A percentile compares a stretch with the other conserved stretches of the same genome.
Conservation (phyloP, 2,329 filamentous ascomycete genomes). For the Alternaria sp. region DNA sequence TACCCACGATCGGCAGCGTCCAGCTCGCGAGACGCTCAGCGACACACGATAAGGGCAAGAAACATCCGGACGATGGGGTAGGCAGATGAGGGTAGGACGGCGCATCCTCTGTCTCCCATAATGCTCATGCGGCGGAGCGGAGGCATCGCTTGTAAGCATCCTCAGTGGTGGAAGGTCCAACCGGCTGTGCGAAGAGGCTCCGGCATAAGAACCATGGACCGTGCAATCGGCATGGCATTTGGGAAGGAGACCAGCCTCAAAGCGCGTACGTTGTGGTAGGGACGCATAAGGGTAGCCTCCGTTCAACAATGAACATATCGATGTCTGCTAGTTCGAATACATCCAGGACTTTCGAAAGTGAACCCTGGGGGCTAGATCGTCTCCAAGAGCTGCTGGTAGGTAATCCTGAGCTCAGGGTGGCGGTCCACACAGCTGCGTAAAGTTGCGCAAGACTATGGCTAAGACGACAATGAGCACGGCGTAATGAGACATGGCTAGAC, state of each 20-base stretch:
- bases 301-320: neutral
- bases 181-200: neutral
- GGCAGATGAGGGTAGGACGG: neutral
- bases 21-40: neutral
- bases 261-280: neutral
- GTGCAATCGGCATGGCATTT: neutral
- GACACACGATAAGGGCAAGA: neutral
- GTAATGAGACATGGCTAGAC: neutral
- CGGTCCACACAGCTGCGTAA: neutral
- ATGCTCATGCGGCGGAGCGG: neutral
- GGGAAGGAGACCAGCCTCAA: neutral
- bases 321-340: neutral
- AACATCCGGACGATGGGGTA: neutral
- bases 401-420: neutral
- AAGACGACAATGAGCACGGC: neutral
- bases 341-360: neutral
- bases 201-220: neutral
- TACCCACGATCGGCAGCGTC: neutral
- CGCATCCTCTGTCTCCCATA: neutral
- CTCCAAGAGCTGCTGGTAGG: neutral
- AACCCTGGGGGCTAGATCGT: neutral
- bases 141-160: neutral
- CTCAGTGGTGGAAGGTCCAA: neutral
- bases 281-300: fast-evolving
- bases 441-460: neutral